These are phyloP conservation scores for Flaveria trinervia DNA, from an alignment of 129 eudicot species.

Conservation along the genomic window DNA sequence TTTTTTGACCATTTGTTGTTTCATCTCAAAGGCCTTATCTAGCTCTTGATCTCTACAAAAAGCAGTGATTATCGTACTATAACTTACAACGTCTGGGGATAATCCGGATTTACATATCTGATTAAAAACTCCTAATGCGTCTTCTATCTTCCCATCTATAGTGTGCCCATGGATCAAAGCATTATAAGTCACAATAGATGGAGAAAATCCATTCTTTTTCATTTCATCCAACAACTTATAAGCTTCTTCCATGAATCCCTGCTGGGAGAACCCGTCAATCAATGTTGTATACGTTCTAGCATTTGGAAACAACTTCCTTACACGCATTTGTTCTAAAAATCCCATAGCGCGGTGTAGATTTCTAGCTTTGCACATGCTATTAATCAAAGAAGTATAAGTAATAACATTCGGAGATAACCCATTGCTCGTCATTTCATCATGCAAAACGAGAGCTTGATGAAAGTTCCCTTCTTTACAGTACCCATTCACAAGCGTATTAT, in stretches of 20 bases:
- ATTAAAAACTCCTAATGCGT: slow-evolving; percentile 55
- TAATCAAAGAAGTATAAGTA: slow-evolving; percentile 88
- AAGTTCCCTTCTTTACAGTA: slow-evolving; percentile 81
- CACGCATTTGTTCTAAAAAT: slow-evolving; percentile 73
- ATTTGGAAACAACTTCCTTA: slow-evolving; percentile 74
- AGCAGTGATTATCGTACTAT: slow-evolving; percentile 76
- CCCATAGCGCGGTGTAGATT: slow-evolving; percentile 81
- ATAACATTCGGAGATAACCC: slow-evolving; percentile 88
- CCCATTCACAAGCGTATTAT: slow-evolving; percentile 83
- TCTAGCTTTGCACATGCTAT: slow-evolving; percentile 72
- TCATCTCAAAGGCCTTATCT: slow-evolving; percentile 64
- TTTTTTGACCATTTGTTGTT: slow-evolving; percentile 57
- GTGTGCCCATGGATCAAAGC: slow-evolving; percentile 82
- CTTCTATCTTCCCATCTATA: slow-evolving; percentile 60
- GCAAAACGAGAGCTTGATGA: slow-evolving; percentile 86
- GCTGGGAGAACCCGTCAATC: slow-evolving; percentile 84
- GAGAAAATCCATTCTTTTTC: slow-evolving; percentile 59
- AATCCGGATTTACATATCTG: slow-evolving; percentile 48
- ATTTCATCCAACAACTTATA: slow-evolving; percentile 67
- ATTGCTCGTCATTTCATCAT: slow-evolving; percentile 71
- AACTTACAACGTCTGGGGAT: slow-evolving; percentile 81
- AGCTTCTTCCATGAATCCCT: slow-evolving; percentile 82
- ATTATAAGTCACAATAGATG: slow-evolving; percentile 85
- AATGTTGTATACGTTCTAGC: slow-evolving; percentile 88
- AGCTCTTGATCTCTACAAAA: slow-evolving; percentile 59